These are phyloP conservation scores for Theileria orientalis DNA, from an alignment of 169 alveolate species.

Conservation along the genomic window DNA sequence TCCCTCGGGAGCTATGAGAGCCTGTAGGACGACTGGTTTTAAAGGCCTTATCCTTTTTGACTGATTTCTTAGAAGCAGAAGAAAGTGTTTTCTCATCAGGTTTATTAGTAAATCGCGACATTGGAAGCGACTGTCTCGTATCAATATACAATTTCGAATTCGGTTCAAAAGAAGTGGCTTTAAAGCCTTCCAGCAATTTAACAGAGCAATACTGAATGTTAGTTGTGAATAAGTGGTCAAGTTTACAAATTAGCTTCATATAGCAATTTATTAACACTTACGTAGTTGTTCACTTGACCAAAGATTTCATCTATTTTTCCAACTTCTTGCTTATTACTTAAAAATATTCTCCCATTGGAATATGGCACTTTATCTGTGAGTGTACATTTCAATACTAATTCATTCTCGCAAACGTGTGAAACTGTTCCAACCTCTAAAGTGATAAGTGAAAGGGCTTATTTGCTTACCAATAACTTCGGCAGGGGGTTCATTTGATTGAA, in stretches of 20 bases:
- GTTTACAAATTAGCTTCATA: constrained; percentile 5
- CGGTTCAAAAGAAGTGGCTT: constrained; percentile 80
- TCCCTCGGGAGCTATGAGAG: constrained; percentile 35
- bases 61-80: constrained; percentile 30
- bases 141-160: constrained; percentile 79
- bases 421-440: constrained; percentile 82
- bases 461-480: constrained; percentile 56
- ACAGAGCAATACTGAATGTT: constrained; percentile 80
- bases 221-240: not conserved
- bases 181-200: constrained; percentile 80
- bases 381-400: constrained; percentile 84
- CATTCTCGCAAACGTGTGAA: constrained; percentile 88
- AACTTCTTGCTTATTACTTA: constrained; percentile 90
- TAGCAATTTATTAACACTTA: constrained; percentile 35
- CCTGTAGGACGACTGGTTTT: constrained; percentile 31
- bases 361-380: constrained; percentile 89
- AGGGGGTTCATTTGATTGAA: constrained; percentile 35
- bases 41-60: constrained; percentile 61
- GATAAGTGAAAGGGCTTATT: too few relatives aligned
- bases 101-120: constrained; percentile 80
- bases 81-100: constrained; percentile 44
- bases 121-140: constrained; percentile 83
- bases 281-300: constrained; percentile 91
- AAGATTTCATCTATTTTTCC: constrained; percentile 94
- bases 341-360: constrained; percentile 91